These are phyloP conservation scores for Meira nashicola DNA, from an alignment of 1,284 basidiomycete genomes.

Conservation along the genomic window DNA sequence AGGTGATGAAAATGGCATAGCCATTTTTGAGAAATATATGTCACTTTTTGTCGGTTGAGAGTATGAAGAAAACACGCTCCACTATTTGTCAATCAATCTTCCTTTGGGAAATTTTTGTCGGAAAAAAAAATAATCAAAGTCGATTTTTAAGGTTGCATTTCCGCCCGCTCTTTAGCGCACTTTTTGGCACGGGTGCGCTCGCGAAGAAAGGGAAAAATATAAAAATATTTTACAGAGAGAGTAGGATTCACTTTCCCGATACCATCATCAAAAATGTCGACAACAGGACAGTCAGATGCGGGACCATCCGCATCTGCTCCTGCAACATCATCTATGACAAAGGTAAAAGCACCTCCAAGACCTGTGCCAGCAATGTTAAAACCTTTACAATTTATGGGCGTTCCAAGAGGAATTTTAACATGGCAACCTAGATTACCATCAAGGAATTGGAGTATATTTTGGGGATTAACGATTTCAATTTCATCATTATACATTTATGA, in stretches of 20 bases:
- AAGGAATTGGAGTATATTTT: slow-evolving; percentile 88
- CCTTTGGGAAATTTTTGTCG: not conserved
- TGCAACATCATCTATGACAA: not conserved
- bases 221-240: not conserved
- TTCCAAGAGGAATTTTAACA: slow-evolving; percentile 55
- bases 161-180: too few species aligned
- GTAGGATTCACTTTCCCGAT: not conserved
- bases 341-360: slow-evolving; percentile 18
- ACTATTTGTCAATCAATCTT: not conserved
- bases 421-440: slow-evolving; percentile 66
- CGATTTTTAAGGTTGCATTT: too few species aligned
- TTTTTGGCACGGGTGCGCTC: not conserved
- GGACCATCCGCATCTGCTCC: not conserved
- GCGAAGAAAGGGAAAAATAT: not conserved
- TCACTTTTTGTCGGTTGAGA: not conserved
- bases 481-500: slow-evolving; percentile 78
- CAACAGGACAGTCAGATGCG: not conserved
- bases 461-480: slow-evolving; percentile 67
- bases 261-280: not conserved
- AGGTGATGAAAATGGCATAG: slow-evolving; percentile 29
- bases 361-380: slow-evolving; percentile 32
- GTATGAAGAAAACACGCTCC: too few species aligned
- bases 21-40: not conserved
- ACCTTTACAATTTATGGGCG: slow-evolving; percentile 56
- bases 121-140: not conserved